Evolutionary conservation across 169 alveolate species (phyloP).

Genomic region (Plasmodium berghei): DNA sequence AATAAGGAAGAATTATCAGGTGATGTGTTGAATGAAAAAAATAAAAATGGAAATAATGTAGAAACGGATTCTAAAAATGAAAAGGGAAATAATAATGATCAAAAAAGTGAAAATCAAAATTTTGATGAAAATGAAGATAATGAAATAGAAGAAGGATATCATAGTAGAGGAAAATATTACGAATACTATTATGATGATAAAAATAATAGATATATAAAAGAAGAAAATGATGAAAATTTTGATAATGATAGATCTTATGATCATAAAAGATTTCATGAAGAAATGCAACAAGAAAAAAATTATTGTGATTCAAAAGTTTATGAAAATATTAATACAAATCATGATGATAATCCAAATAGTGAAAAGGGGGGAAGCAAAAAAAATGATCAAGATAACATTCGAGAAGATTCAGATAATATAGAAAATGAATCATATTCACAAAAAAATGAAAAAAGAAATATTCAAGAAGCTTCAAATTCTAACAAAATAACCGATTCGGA

Average conservation of each 20-base stretch:
- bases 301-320: neutral
- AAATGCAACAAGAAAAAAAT: no score
- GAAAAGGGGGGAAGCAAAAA: conserved; percentile 3
- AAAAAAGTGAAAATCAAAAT: neutral
- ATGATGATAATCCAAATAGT: conserved; percentile 8
- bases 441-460: no score
- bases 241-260: no score
- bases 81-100: neutral
- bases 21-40: neutral
- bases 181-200: conserved; percentile 1
- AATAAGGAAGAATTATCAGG: neutral
- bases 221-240: no score
- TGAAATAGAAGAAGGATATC: neutral
- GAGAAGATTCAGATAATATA: neutral
- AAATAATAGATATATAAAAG: neutral
- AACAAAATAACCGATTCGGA: no score
- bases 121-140: conserved; percentile 16
- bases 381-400: neutral
- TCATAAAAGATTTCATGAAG: no score
- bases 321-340: conserved; percentile 8
- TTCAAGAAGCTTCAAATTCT: no score
- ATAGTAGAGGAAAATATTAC: neutral
- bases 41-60: conserved; percentile 1
- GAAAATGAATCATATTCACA: no score
- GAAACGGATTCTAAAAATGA: neutral